These are phyloP conservation scores for Didymellaceae sp. DNA, from an alignment of 2,329 filamentous ascomycete genomes.

Conservation along the genomic window DNA sequence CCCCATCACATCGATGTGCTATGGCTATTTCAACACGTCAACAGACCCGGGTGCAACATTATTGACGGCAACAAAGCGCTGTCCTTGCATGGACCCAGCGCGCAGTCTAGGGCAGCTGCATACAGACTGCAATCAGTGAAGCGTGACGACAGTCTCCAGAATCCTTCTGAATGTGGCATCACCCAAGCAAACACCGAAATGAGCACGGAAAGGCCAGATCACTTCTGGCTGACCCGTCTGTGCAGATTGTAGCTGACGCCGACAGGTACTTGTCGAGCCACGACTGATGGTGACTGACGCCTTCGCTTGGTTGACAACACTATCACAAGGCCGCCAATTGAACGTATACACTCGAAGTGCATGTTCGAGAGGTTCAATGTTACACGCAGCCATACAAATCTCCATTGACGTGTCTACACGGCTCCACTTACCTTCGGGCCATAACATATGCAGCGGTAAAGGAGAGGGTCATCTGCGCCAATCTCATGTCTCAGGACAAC, in stretches of 20 bases:
- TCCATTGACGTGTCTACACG: conserved; percentile 14
- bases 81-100: conserved; percentile 36
- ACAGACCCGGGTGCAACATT: conserved; percentile 37
- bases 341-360: conserved; percentile 5
- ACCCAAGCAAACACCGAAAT: conserved; percentile 12
- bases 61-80: conserved; percentile 27
- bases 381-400: conserved; percentile 17
- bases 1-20: conserved; percentile 20
- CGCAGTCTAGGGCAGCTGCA: conserved; percentile 19
- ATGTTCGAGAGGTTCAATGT: conserved; percentile 10
- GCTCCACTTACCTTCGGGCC: conserved; percentile 21
- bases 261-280: conserved; percentile 1
- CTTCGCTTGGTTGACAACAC: neutral
- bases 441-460: conserved; percentile 17
- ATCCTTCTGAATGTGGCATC: conserved; percentile 7
- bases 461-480: conserved; percentile 28
- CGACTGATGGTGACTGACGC: neutral
- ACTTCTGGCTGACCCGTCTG: neutral
- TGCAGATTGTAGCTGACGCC: neutral
- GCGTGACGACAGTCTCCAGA: conserved; percentile 22
- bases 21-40: conserved; percentile 27
- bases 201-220: conserved; percentile 13
- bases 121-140: conserved; percentile 21
- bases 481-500: conserved; percentile 17
- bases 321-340: conserved; percentile 7